A percentile compares a stretch with the other conserved stretches of the same genome.
These are phyloP conservation scores for Trichosanthes cucumerina DNA, from an alignment of 306 rosid species.

Conservation along the genomic window DNA sequence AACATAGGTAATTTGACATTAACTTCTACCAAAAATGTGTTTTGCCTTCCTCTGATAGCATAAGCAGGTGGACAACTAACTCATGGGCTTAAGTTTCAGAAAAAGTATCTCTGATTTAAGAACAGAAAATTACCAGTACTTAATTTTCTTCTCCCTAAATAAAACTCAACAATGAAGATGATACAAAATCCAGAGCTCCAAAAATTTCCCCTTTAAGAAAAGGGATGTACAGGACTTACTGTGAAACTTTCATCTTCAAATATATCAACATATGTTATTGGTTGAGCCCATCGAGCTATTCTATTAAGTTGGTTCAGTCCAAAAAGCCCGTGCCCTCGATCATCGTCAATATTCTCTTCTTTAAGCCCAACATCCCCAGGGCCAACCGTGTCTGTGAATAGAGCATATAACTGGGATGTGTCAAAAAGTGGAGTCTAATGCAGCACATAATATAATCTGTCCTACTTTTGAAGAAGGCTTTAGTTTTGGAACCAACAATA, in stretches of 20 bases:
- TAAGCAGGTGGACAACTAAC: not conserved
- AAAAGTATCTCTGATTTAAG: not conserved
- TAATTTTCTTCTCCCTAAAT: not conserved
- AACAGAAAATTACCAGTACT: not conserved
- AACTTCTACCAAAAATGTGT: not conserved
- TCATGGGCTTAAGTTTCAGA: not conserved
- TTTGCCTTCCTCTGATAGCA: not conserved
- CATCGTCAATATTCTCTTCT: conserved; percentile 63
- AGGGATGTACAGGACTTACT: conserved; percentile 27
- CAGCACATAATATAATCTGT: not conserved
- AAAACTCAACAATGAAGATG: not conserved
- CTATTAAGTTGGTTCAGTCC: conserved; percentile 44
- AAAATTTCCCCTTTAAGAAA: not conserved
- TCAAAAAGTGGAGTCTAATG: conserved; percentile 1
- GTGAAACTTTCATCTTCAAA: conserved; percentile 66
- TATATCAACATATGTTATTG: conserved; percentile 65
- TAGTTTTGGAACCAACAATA: not conserved
- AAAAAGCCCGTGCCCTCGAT: conserved; percentile 71
- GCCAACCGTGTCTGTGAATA: conserved; percentile 38
- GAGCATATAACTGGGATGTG: conserved; percentile 4
- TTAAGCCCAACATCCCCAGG: conserved; percentile 73
- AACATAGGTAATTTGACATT: not conserved
- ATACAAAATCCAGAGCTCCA: not conserved
- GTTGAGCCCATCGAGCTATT: conserved; percentile 77
- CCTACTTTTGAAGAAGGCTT: conserved; percentile 1